Evolutionary conservation across 139 green algal genomes (phyloP).

Genomic region (Chlorella sp.): DNA sequence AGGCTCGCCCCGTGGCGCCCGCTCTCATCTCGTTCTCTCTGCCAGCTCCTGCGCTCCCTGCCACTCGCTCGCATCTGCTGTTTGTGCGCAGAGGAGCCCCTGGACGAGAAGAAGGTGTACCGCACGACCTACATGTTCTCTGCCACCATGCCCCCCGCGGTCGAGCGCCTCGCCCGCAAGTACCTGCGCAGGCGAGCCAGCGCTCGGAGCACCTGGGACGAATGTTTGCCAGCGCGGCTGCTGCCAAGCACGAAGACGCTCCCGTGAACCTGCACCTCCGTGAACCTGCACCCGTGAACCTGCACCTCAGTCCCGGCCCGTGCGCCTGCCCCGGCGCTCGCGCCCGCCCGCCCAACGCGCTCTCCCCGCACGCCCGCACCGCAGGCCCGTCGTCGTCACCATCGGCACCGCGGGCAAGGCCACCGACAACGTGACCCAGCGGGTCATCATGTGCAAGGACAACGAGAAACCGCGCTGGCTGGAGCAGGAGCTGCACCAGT

Average conservation of each 20-base stretch:
- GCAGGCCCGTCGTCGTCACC: slow-evolving; percentile 84
- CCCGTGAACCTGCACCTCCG: too few species aligned
- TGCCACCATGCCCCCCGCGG: slow-evolving; percentile 94
- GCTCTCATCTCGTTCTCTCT: background rate
- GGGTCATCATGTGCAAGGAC: slow-evolving; percentile 76
- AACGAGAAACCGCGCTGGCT: slow-evolving; percentile 79
- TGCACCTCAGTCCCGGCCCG: too few species aligned
- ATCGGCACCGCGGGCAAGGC: slow-evolving; percentile 89
- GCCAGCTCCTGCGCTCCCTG: background rate
- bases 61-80: too few species aligned
- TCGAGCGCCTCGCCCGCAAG: slow-evolving; percentile 84
- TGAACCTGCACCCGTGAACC: too few species aligned
- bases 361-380: too few species aligned
- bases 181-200: too few species aligned
- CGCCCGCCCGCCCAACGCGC: too few species aligned
- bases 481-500: slow-evolving; percentile 50
- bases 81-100: slow-evolving; percentile 30
- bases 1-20: background rate
- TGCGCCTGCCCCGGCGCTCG: too few species aligned
- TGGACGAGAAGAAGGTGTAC: slow-evolving; percentile 77
- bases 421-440: slow-evolving; percentile 91
- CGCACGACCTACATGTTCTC: slow-evolving; percentile 99
- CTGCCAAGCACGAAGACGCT: too few species aligned
- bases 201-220: too few species aligned
- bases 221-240: too few species aligned